phyloP scores from a whole-genome alignment of 176 grass and related monocot genomes.

The Rhynchospora breviuscula region DNA sequence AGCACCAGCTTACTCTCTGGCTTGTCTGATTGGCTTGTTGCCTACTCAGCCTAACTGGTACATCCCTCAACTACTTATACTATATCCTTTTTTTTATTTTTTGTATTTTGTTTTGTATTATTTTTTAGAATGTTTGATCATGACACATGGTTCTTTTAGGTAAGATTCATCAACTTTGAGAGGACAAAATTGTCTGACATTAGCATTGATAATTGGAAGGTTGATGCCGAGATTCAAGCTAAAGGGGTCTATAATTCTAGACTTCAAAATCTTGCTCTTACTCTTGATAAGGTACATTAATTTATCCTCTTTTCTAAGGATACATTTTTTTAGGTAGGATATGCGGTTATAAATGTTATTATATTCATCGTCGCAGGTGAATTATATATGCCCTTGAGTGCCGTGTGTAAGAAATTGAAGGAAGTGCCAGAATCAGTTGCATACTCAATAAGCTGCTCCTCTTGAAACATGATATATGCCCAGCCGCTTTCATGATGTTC shows the following conservation, averaged over 20 bases:
- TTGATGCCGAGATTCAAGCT: constrained; percentile 92
- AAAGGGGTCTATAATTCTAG: constrained; percentile 92
- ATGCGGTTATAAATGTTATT: not conserved
- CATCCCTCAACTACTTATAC: constrained; percentile 24
- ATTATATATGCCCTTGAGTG: too few relatives aligned
- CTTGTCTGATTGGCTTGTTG: constrained; percentile 90
- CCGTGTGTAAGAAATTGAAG: too few relatives aligned
- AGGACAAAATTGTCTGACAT: constrained; percentile 86
- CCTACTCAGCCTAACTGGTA: constrained; percentile 91
- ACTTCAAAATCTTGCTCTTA: constrained; percentile 87
- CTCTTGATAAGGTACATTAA: constrained; percentile 79
- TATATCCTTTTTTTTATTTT: constrained; percentile 28
- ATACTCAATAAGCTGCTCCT: too few relatives aligned
- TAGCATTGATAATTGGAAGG: constrained; percentile 72
- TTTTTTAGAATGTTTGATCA: not conserved
- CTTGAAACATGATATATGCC: too few relatives aligned
- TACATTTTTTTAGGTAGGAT: not conserved
- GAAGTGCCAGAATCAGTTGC: too few relatives aligned
- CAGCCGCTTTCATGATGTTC: too few relatives aligned
- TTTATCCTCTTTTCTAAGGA: not conserved
- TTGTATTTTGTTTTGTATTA: constrained; percentile 2
- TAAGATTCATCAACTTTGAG: constrained; percentile 94
- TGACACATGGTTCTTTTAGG: constrained; percentile 45
- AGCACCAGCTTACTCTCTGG: constrained; percentile 92
- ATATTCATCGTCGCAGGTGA: constrained; percentile 36